Percentiles rank a stretch among this genome's conserved stretches.
These are phyloP conservation scores for Strombidium stylifer DNA, from an alignment of 73 alveolate genomes.

Conservation along the genomic window DNA sequence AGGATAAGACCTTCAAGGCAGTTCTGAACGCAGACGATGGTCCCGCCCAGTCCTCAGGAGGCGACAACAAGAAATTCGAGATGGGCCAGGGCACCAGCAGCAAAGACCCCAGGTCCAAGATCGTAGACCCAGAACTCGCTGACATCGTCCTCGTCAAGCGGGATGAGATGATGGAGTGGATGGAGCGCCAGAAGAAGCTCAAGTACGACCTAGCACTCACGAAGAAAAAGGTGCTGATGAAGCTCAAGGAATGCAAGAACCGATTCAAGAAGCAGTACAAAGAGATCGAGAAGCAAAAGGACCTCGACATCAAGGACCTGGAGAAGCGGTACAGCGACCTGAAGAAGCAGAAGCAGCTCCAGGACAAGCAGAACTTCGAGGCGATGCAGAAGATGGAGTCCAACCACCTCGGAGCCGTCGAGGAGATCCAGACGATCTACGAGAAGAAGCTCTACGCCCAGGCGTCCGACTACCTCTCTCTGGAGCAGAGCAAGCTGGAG, in stretches of 20 bases:
- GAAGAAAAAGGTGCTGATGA: conserved; percentile 68
- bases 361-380: conserved; percentile 73
- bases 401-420: conserved; percentile 74
- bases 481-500: conserved; percentile 81
- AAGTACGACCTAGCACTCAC: conserved; percentile 66
- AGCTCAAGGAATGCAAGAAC: conserved; percentile 50
- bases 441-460: conserved; percentile 83
- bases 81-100: conserved; percentile 34
- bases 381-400: conserved; percentile 77
- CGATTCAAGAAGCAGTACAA: conserved; percentile 47
- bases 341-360: conserved; percentile 55
- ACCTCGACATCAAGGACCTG: conserved; percentile 59
- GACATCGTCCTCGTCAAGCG: conserved; percentile 80
- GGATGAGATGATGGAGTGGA: conserved; percentile 73
- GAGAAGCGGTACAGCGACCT: conserved; percentile 75
- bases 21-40: conserved; percentile 15
- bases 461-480: conserved; percentile 63
- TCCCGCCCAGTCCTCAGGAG: not conserved
- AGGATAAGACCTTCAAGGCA: conserved; percentile 45
- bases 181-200: conserved; percentile 59
- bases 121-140: conserved; percentile 82
- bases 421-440: conserved; percentile 75
- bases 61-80: conserved; percentile 40
- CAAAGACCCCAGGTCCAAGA: conserved; percentile 27
- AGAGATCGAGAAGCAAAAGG: conserved; percentile 56